Evolutionary conservation across 768 basidiomycete genomes (phyloP), one percentile per base, ranked within the genome.

Genomic region (Sistotremastrum suecicum): DNA sequence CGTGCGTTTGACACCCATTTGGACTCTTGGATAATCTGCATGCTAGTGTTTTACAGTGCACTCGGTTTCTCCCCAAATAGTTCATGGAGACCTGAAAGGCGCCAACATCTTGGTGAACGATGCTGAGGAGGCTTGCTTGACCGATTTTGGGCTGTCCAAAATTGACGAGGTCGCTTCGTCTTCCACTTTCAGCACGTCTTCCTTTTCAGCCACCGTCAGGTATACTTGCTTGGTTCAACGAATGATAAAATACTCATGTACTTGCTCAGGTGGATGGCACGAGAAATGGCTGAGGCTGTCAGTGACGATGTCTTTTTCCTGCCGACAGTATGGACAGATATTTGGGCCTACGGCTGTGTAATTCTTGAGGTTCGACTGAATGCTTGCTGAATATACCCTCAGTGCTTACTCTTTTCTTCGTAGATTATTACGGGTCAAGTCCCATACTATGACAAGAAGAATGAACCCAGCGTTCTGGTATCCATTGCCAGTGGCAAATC

Each of bases 21-120:
- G 4, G 4, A 4, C 0, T 5, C 43, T 32, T 2, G 12, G 28
- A 6, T 47, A 5, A 8, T 34, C 39, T 10, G 2, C 2, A 28
- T 41, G 33, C 45, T 46, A 7, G 39, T 3, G 1, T 41, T 39
- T 41, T 5, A 8, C 30, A 47, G 46, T 47, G 11, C 46, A 47
- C 38, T 37, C 46, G 32, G 41, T 47, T 37, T 10, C 41, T 3
- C 43, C 43, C 41, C 41, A 39, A 20, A 35, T 47, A 11, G 41
- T 47, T 12, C 46, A 47, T 8, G 46, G 46, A 28, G 46, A 47
- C 36, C 31, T 47, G 4, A 47, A 47, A 47, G 46, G 46, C 35
- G 46, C 46, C 30, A 47, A 47, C 12, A 41, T 47, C 33, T 34
- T 47, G 28, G 46, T 47, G 33, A 47, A 47, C 30, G 46, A 40